These are phyloP conservation scores for Xylaria nigripes DNA, from an alignment of 495 filamentous ascomycete genomes.

Conservation along the genomic window DNA sequence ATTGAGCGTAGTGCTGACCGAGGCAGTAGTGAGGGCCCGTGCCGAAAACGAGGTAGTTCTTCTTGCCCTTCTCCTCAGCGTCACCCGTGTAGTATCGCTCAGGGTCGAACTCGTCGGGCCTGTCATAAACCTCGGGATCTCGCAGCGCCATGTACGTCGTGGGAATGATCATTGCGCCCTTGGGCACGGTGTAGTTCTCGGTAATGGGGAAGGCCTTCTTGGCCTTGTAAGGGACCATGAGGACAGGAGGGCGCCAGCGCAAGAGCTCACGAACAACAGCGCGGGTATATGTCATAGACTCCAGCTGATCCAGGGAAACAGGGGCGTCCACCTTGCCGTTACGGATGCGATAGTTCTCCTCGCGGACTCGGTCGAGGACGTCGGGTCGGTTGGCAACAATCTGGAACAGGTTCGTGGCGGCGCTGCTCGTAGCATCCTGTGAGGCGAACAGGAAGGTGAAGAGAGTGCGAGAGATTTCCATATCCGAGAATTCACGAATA, in stretches of 20 bases:
- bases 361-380: conserved; percentile 78
- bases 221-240: conserved; percentile 93
- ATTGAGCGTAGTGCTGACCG: conserved; percentile 86
- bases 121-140: conserved; percentile 85
- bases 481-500: conserved; percentile 81
- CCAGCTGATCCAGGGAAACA: conserved; percentile 74
- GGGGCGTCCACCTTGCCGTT: conserved; percentile 65
- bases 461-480: conserved; percentile 87
- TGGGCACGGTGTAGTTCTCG: conserved; percentile 78
- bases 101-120: conserved; percentile 81
- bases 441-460: conserved; percentile 98
- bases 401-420: conserved; percentile 92
- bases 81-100: conserved; percentile 89
- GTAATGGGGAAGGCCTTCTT: conserved; percentile 96
- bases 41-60: conserved; percentile 97
- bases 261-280: conserved; percentile 90
- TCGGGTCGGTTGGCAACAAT: conserved; percentile 90
- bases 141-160: conserved; percentile 84
- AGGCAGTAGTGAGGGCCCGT: conserved; percentile 96
- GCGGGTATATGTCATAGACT: conserved; percentile 82
- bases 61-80: conserved; percentile 76
- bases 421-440: conserved; percentile 92
- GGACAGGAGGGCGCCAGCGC: conserved; percentile 90
- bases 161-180: conserved; percentile 91
- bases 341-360: conserved; percentile 75